phyloP scores from a whole-genome alignment of 176 grass and related monocot genomes.

The Oryza coarctata region DNA sequence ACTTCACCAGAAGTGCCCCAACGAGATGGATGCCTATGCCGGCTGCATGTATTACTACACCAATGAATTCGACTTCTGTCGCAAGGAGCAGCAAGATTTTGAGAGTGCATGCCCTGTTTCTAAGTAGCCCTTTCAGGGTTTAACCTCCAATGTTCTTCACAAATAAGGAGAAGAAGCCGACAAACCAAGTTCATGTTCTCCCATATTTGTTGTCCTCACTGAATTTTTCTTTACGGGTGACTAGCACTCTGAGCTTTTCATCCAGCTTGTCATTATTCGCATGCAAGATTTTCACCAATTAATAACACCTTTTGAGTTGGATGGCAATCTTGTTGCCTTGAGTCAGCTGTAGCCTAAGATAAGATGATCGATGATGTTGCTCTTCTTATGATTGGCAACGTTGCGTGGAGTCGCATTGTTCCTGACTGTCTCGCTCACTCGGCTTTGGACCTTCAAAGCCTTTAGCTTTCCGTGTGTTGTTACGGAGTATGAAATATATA shows the following conservation, averaged over 20 bases:
- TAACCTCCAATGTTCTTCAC: conserved; percentile 34
- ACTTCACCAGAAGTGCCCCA: conserved; percentile 75
- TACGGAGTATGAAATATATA: neutral
- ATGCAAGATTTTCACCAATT: conserved; percentile 30
- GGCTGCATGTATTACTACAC: conserved; percentile 98
- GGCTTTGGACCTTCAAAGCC: neutral
- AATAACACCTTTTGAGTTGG: conserved; percentile 12
- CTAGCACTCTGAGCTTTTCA: conserved; percentile 40
- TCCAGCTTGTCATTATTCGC: neutral
- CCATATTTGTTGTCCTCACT: conserved; percentile 45
- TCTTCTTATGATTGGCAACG: neutral
- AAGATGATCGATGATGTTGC: neutral
- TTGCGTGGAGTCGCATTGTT: neutral
- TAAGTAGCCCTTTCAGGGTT: conserved; percentile 42
- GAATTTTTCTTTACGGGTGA: conserved; percentile 40
- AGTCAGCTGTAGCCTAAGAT: conserved; percentile 19
- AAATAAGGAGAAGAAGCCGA: conserved; percentile 68
- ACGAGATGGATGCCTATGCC: conserved; percentile 78
- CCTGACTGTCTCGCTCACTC: neutral
- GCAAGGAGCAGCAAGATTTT: conserved; percentile 88
- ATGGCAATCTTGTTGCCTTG: conserved; percentile 23
- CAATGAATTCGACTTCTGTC: conserved; percentile 85
- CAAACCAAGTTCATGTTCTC: conserved; percentile 51
- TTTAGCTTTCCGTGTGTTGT: neutral
- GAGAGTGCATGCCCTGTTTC: conserved; percentile 66